Evolutionary conservation across 2,329 filamentous ascomycete genomes (phyloP).

Genomic region (Pseudogymnoascus sp.): DNA sequence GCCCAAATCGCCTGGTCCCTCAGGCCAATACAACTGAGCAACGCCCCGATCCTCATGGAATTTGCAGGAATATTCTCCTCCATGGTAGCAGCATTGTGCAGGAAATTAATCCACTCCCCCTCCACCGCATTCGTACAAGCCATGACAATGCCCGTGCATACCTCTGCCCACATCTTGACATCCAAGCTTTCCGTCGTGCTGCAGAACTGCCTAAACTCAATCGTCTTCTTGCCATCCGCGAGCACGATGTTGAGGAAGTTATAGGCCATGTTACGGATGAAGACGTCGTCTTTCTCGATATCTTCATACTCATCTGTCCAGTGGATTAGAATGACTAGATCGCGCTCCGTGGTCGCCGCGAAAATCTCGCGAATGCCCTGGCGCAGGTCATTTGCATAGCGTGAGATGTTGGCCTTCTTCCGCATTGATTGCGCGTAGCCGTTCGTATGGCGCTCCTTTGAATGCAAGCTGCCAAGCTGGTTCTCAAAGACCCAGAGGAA

Average conservation of each 20-base stretch:
- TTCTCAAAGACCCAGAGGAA: constrained; percentile 23
- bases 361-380: not conserved
- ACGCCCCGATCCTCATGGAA: not conserved
- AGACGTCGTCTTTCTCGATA: not conserved
- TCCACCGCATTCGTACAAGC: not conserved
- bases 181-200: not conserved
- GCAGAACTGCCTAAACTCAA: not conserved
- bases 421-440: not conserved
- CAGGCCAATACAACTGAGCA: not conserved
- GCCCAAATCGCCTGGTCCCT: not conserved
- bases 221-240: not conserved
- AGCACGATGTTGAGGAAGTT: not conserved
- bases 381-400: not conserved
- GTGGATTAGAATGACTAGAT: not conserved
- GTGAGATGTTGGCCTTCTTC: not conserved
- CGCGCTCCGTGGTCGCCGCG: not conserved
- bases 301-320: not conserved
- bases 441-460: not conserved
- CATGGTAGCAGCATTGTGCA: not conserved
- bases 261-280: not conserved
- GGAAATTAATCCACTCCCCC: not conserved
- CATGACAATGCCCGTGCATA: not conserved
- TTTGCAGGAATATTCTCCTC: not conserved
- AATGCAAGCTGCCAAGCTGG: constrained; percentile 22
- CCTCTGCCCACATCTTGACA: not conserved